Conservation (phyloP, 306 rosid genomes). For the Urtica urens region DNA sequence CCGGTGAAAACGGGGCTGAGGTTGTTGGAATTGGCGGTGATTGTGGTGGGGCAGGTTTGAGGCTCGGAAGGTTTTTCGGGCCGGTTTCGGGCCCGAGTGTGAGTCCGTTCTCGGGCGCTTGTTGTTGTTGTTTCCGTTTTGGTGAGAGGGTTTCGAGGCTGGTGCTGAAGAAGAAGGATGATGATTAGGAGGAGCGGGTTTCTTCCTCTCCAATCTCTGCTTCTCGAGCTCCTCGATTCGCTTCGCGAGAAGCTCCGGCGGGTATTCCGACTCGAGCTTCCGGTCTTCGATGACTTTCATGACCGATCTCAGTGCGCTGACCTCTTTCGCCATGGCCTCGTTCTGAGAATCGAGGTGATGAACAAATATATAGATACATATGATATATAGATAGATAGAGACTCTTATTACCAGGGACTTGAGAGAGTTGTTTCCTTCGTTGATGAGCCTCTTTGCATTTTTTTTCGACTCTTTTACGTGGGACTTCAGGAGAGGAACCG, state of each 20-base stretch:
- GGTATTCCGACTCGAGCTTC: conserved; percentile 57
- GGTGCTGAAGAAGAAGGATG: conserved; percentile 23
- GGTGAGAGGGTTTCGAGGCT: conserved; percentile 25
- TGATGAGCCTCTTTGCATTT: conserved; percentile 29
- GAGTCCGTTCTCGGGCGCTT: conserved; percentile 34
- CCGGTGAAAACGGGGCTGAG: no score
- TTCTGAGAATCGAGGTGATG: conserved; percentile 33
- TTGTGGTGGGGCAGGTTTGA: conserved; percentile 27
- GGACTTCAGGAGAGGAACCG: conserved; percentile 54
- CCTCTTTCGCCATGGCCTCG: conserved; percentile 51
- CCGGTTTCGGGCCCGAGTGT: conserved; percentile 28
- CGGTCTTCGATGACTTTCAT: conserved; percentile 43
- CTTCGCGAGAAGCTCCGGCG: conserved; percentile 39
- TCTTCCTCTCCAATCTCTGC: conserved; percentile 32
- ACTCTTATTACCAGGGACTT: conserved; percentile 51
- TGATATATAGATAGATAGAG: no score
- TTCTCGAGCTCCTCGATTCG: conserved; percentile 46
- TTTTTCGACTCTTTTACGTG: conserved; percentile 43
- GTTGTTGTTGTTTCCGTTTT: conserved; percentile 31
- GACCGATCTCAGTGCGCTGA: conserved; percentile 43
- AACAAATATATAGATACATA: no score
- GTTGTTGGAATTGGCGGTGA: conserved; percentile 30
- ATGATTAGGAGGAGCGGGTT: conserved; percentile 27
- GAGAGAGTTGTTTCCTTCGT: conserved; percentile 45
- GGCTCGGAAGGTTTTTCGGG: conserved; percentile 14